phyloP scores from a whole-genome alignment of 257 asterid genomes.

The Leptodermis oblonga region DNA sequence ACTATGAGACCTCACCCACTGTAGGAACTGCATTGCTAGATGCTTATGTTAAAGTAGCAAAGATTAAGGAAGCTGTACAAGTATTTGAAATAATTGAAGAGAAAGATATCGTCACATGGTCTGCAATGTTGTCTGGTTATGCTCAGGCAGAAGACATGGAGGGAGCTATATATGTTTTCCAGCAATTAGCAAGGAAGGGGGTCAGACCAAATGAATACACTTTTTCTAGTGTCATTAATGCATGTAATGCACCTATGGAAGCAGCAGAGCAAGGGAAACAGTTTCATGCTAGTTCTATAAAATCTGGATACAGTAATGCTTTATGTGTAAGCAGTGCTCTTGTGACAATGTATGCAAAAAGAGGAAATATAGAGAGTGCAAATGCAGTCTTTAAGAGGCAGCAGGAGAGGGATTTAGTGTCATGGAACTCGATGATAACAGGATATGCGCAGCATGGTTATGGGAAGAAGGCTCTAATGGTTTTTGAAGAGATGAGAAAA shows the following conservation, averaged over 20 bases:
- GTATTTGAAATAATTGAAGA: constrained; percentile 56
- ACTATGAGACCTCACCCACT: constrained; percentile 48
- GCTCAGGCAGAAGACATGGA: constrained; percentile 62
- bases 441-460: constrained; percentile 93
- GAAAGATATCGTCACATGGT: constrained; percentile 91
- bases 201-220: constrained; percentile 74
- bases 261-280: constrained; percentile 82
- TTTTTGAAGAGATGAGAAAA: constrained; percentile 65
- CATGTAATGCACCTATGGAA: constrained; percentile 60
- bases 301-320: constrained; percentile 48
- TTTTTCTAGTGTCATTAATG: constrained; percentile 77
- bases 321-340: constrained; percentile 85
- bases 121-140: constrained; percentile 87
- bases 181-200: constrained; percentile 50
- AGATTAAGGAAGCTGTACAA: constrained; percentile 50
- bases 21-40: constrained; percentile 87
- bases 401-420: constrained; percentile 63
- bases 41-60: constrained; percentile 61
- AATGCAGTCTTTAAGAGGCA: constrained; percentile 67
- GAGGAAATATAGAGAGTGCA: constrained; percentile 83
- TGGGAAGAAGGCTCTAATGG: constrained; percentile 61
- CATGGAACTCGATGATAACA: constrained; percentile 91
- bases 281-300: constrained; percentile 69
- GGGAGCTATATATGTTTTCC: constrained; percentile 55
- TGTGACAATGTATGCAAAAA: constrained; percentile 83